Base-by-base conservation (phyloP, 2,329 filamentous ascomycete species). In the Fonsecaea multimorphosa region DNA sequence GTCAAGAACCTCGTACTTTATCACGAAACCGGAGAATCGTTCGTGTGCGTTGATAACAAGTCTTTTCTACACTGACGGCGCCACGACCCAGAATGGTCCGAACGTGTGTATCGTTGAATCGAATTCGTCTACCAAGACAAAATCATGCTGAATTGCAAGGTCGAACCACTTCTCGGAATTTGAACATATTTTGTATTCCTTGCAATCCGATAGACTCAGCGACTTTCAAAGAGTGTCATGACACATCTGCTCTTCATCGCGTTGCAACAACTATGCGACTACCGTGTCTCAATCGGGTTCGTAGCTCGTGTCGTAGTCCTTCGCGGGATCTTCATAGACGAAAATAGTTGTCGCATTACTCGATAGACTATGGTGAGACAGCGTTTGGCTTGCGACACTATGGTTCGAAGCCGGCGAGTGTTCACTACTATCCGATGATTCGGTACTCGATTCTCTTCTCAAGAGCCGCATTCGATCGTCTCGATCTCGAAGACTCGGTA, bases 371-470 rank as follows among this genome's bases (percentile, higher is more conserved):
- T 63, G 53, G 38, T 38, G 44, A 14, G 60, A 49, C 9, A 49
- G 22, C 1, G 44, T 49, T 19, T 49, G 44, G 9, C 44, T 49
- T 24, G n/a, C 44, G 22, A 49, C 6, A 49, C 59, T 62, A 4
- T 27, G 52, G 27, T 31, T 56, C 34, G 56, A 61, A 22, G 46
- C 57, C 12, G 63, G 63, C 40, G 63, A 61, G 14, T 34, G 16
- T 6, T 31, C 55, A 16, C 38, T 49, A 19, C 58, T 49, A 7
- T 57, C 65, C 12, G 52, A 54, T 4, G 65, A 57, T 6, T 67
- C 62, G 22, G 61, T 52, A 24, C 64, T 66, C 6, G 64, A 64
- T 38, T 63, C 64, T 54, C 64, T 52, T 56, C 64, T 67, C 9
- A 51, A 12, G 6, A 61, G 58, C 27, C 32, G 40, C 40, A 44